Evolutionary conservation across 305 asterid species (phyloP), one percentile per base, ranked within the genome.

Genomic region (Rubia balearica): DNA sequence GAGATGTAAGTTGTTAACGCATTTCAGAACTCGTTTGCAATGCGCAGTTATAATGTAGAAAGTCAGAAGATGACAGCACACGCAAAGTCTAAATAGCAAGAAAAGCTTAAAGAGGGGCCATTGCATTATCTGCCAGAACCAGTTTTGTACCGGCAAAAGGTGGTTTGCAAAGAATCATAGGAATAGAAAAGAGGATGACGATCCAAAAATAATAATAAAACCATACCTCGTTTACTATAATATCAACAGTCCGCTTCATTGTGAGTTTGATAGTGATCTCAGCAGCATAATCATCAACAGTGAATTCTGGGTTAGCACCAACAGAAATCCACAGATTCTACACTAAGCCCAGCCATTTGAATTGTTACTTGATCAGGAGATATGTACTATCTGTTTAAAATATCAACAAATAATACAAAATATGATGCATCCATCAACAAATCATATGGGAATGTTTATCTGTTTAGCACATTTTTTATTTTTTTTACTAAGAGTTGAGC

Each of bases 171-270:
- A 36, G 6, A 36, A 36, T 36, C 40, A 36, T 5, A 36, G 40
- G 6, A 36, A 36, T 13, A 11, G 48, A 43, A 43, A 56, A 12
- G 27, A 46, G 42, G 21, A 3, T 17, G 12, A 59, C 17, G 64
- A 36, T 16, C 53, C 61, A 55, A 43, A 43, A 43, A 7, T 7
- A 42, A 42, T 38, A 19, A 45, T 30, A 2, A 59, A 75, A 74
- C 82, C 53, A 43, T 68, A 92, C 98, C 96, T 92, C 97, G 22
- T 86, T 81, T 19, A 92, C 92, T 9, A 85, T 82, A 77, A 92
- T 92, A 81, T 92, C 93, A 40, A 92, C 97, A 14, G 89, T 92
- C 75, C 90, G 93, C 87, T 92, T 92, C 10, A 95, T 90, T n/a
- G 84, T 83, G 19, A 95, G 97, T 86, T 90, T 36, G 33, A 90